phyloP scores from a whole-genome alignment of 805 yeast genomes.

The Lipomyces kockii region DNA sequence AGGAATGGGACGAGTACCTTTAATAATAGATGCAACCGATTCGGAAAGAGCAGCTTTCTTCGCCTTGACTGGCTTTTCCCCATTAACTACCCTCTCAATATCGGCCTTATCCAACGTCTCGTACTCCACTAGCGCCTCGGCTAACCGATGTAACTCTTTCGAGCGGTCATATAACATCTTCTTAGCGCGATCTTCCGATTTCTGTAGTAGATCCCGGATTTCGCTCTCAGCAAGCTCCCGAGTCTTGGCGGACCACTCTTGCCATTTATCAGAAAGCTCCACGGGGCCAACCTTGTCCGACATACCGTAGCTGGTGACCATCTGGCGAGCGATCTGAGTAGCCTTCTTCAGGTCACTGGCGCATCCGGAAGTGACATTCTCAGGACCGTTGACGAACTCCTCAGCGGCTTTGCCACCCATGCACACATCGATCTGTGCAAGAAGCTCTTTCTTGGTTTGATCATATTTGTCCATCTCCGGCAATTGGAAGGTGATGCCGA shows the following conservation, averaged over 20 bases:
- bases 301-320: slow-evolving; percentile 98
- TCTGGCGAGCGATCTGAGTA: slow-evolving; percentile 89
- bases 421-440: slow-evolving; percentile 91
- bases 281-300: slow-evolving; percentile 92
- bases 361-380: slow-evolving; percentile 94
- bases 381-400: slow-evolving; percentile 87
- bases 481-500: slow-evolving; percentile 95
- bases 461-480: slow-evolving; percentile 99
- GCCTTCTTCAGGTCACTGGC: slow-evolving; percentile 89
- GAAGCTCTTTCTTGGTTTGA: slow-evolving; percentile 84
- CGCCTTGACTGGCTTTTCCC: slow-evolving; percentile 55
- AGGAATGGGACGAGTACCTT: neutral
- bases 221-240: slow-evolving; percentile 92
- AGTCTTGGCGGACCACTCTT: slow-evolving; percentile 87
- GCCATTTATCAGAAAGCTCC: slow-evolving; percentile 87
- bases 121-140: slow-evolving; percentile 91
- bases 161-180: slow-evolving; percentile 62
- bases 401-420: slow-evolving; percentile 99
- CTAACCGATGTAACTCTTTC: slow-evolving; percentile 79
- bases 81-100: slow-evolving; percentile 81
- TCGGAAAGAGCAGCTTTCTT: slow-evolving; percentile 1
- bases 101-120: slow-evolving; percentile 93
- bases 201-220: slow-evolving; percentile 73
- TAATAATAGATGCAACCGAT: neutral
- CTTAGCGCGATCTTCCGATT: slow-evolving; percentile 81